Evolutionary conservation across 805 yeast species (phyloP), one percentile per base, ranked within the genome.

Genomic region (Spathaspora arborariae): DNA sequence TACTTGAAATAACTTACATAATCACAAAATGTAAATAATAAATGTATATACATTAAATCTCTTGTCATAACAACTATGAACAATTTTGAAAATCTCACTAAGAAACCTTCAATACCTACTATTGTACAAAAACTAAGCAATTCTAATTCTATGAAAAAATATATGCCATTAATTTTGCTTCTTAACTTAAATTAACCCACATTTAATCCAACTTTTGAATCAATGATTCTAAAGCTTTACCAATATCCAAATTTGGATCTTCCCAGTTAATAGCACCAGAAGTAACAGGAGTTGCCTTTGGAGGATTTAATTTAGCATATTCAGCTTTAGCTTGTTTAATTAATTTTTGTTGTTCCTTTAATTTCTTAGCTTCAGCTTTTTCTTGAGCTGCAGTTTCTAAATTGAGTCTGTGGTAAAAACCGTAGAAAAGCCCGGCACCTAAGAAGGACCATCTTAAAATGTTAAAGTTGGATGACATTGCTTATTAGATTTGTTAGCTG

Each of bases 401-500:
- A 45, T 76, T 68, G 63, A 79, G 73, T 70, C 95, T 87, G 77
- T 89, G 96, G 67, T 78, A 78, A 54, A 89, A 87, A 58, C 99
- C 99, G 72, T 88, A 88, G 51, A 81, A 77, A 49, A 91, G 75
- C 68, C 99, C 99, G 57, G 88, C 81, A 45, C 87, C 92, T 56
- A 92, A 79, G 46, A 95, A 85, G 56, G 96, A 76, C 84, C 94
- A 92, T 84, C 98, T 88, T 64, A 91, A 80, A 63, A 91, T 90
- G 85, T 86, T 72, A 59, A 72, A 67, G 40, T 56, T 62, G 44
- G 73, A 67, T 72, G 68, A 68, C 41, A 18, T 37, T 41, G 13
- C 16, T 15, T 34, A 20, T 9, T 30, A 30, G 35, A 30, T 30
- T 30, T 3, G 11, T 15, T 30, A 9, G 22, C 2, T 33, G 22